Evolutionary conservation across 2,329 filamentous ascomycete genomes (phyloP), one percentile per base, ranked within the genome.

Genomic region (Penicillium expansum): DNA sequence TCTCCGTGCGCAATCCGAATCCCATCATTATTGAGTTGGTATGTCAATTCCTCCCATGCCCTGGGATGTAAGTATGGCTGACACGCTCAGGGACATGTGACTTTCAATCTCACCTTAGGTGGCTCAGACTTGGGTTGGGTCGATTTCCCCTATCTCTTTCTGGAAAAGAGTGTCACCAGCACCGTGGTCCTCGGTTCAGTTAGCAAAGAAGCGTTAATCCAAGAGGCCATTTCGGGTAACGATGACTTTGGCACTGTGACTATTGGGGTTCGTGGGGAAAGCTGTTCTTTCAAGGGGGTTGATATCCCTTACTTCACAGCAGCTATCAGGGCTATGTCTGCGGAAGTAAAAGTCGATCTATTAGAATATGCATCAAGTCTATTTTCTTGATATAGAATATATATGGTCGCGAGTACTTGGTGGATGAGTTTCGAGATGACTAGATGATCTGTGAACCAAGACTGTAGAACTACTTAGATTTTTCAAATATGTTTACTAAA

Each of bases 221-320:
- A 59, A 5, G 57, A 67, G 39, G 65, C 62, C 29, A 14, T 67
- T 3, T 41, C 53, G 18, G 62, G 58, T 4, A 37, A 49, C n/a
- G 62, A 58, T n/a, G 58, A 61, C 1, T 29, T 62, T 8, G 65
- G 61, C 9, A 55, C 54, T 5, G 63, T 69, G 20, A 69, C 60
- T 1, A 62, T 69, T 37, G 65, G 50, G 24, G 44, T 69, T 18
- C 57, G 62, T 14, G 67, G 67, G 1, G 58, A 65, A 48, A 63
- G 62, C 16, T 67, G 65, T 41, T 60, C 63, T 22, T 66, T 67
- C 22, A 65, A 69, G n/a, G 67, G 67, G 3, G 24, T 59, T 35
- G 62, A 64, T 3, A 69, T 68, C 20, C 66, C 67, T 5, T 69
- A 69, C 18, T 68, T 64, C 35, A 62, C 61, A 1, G 63, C 67